A percentile compares a stretch with the other conserved stretches of the same genome.
phyloP scores from a whole-genome alignment of 2,329 filamentous ascomycete genomes.

The Cryphonectria carpinicola region DNA sequence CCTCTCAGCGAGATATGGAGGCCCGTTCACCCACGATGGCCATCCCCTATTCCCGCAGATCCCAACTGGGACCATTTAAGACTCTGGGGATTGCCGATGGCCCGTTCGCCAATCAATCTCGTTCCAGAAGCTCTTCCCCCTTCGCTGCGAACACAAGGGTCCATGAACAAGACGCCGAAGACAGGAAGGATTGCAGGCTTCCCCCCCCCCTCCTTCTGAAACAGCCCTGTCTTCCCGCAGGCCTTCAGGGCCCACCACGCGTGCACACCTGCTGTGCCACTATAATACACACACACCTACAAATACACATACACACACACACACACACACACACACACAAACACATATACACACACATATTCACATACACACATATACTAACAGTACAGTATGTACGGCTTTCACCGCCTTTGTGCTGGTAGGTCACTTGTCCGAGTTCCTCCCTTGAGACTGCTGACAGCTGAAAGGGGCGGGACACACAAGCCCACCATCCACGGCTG shows the following conservation, averaged over 20 bases:
- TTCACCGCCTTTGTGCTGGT: conserved; percentile 8
- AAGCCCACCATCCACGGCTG: neutral
- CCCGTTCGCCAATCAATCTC: conserved; percentile 24
- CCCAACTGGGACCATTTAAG: conserved; percentile 16
- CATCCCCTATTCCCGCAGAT: conserved; percentile 29
- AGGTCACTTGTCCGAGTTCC: neutral
- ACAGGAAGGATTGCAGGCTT: conserved; percentile 4
- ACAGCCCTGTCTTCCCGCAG: conserved; percentile 14
- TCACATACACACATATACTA: neutral
- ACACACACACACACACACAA: neutral
- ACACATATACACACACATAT: neutral
- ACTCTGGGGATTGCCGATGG: conserved; percentile 25
- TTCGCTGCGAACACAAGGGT: neutral
- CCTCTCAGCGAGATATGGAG: neutral
- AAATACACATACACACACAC: neutral
- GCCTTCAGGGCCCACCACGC: neutral
- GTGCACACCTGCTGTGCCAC: no score
- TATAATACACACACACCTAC: neutral
- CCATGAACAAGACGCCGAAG: neutral
- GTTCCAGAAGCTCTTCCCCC: conserved; percentile 20
- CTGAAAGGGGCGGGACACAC: neutral
- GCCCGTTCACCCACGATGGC: conserved; percentile 6
- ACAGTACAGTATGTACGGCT: no score
- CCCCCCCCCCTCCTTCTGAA: conserved; percentile 1
- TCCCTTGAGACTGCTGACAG: neutral